These are phyloP conservation scores for Neurospora cerealis DNA, from an alignment of 495 filamentous ascomycete species.

Conservation along the genomic window DNA sequence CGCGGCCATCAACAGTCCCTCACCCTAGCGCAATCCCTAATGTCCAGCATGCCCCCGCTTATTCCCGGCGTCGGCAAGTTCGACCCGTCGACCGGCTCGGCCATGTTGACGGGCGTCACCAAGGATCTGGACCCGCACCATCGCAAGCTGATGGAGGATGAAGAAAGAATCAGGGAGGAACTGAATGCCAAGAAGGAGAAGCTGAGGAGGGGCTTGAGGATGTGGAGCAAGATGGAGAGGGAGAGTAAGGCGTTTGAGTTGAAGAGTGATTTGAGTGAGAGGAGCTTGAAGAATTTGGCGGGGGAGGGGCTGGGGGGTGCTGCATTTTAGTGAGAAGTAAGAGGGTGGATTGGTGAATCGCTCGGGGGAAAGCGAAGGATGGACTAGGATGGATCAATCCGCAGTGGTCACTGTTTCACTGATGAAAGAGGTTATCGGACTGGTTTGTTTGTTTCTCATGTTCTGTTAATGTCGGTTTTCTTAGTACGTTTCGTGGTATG, in stretches of 20 bases:
- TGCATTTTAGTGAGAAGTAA: slow-evolving; percentile 20
- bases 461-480: not conserved
- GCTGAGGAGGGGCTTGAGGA: slow-evolving; percentile 28
- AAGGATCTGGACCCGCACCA: slow-evolving; percentile 31
- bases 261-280: slow-evolving; percentile 35
- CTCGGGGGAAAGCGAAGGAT: no score
- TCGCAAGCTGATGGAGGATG: slow-evolving; percentile 32
- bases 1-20: slow-evolving; percentile 9
- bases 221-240: slow-evolving; percentile 34
- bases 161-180: slow-evolving; percentile 36
- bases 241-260: slow-evolving; percentile 35
- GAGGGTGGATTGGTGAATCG: no score
- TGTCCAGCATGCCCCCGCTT: slow-evolving; percentile 30
- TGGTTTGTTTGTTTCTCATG: not conserved
- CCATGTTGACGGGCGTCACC: slow-evolving; percentile 23
- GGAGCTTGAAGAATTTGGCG: slow-evolving; percentile 31
- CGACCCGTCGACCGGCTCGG: slow-evolving; percentile 18
- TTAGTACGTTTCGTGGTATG: no score
- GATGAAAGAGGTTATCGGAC: not conserved
- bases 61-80: slow-evolving; percentile 32
- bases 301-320: slow-evolving; percentile 34
- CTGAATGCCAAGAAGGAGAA: slow-evolving; percentile 35
- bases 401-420: no score
- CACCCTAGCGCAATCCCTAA: slow-evolving; percentile 30
- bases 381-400: no score